Base-by-base conservation (phyloP, 2,329 filamentous ascomycete species). In the Cordyceps militaris region DNA sequence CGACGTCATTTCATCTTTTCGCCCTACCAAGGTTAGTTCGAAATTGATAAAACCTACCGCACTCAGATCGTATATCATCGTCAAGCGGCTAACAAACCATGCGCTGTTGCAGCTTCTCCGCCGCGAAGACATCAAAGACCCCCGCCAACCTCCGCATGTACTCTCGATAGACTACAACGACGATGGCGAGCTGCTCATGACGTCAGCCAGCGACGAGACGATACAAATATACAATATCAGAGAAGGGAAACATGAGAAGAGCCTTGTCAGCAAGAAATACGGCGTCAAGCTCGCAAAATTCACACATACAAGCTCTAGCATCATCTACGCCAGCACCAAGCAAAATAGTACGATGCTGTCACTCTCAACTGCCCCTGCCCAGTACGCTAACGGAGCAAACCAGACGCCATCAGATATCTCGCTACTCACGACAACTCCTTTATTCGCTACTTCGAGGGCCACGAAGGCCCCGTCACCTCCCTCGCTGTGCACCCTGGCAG, bases 81-180 rank as follows among this genome's bases (percentile, higher is more conserved):
- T n/a, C 6, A 23, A 11, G 13, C 26, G 4, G 28, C 40, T 54
- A 19, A 54, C 38, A 13, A 24, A 24, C 13, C 3, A 19, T 24
- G 51, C 34, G 44, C 24, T 14, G 21, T n/a, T 36, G 6, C 36
- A 73, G 71, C 79, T 86, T 19, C 86, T 88, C 64, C 77, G 76
- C 47, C 79, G 83, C 59, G 78, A 84, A 43, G 79, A 82, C 60
- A 64, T 76, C 42, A 82, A 80, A 64, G 79, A 80, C 48, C 73
- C 73, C 58, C 74, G 75, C 59, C 72, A 77, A 10, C 76, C 79
- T 52, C 83, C 86, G 4, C 80, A 85, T 63, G 84, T 97, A 60
- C 88, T 94, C 9, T 97, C 93, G 1, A 83, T 99, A 65, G 93
- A 99, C 76, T 99, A 96, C 70, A 92, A 97, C 72, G 92, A 97